A percentile compares a stretch with the other conserved stretches of the same genome.
These are phyloP conservation scores for Solanum chiquidenum DNA, from an alignment of 257 asterid genomes.

Conservation along the genomic window DNA sequence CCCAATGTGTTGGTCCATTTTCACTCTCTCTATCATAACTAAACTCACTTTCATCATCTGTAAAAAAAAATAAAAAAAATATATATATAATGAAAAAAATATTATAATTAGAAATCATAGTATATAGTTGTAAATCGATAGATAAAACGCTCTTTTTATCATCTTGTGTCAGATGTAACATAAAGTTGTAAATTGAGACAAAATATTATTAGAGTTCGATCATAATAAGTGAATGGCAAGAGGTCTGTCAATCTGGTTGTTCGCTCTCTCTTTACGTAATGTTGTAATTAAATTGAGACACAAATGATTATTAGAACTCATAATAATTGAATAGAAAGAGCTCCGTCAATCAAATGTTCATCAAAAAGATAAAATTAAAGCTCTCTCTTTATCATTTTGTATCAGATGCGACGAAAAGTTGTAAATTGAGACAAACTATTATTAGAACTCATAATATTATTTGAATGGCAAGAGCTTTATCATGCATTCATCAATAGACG, in stretches of 20 bases:
- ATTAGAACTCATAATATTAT: background rate
- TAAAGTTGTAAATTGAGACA: background rate
- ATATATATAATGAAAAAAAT: no score
- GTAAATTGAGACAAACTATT: background rate
- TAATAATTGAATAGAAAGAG: no score
- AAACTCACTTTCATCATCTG: slow-evolving; percentile 66
- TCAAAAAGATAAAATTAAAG: no score
- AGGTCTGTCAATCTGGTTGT: background rate
- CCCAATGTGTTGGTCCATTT: slow-evolving; percentile 63
- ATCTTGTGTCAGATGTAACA: background rate
- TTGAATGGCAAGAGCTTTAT: background rate
- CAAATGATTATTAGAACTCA: no score
- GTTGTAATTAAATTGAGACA: background rate
- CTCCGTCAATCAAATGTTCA: no score
- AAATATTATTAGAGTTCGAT: background rate
- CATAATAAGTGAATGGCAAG: background rate
- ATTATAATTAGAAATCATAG: background rate
- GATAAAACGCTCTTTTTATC: background rate
- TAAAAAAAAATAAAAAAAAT: background rate
- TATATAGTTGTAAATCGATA: background rate
- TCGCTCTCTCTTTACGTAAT: background rate
- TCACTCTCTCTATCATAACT: slow-evolving; percentile 38
- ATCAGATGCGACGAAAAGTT: background rate
- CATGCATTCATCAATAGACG: background rate
- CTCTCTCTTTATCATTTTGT: background rate